Percentiles rank a stretch among this genome's conserved stretches.
Evolutionary conservation across 768 basidiomycete genomes (phyloP).

Genomic region (Russula ochroleuca): DNA sequence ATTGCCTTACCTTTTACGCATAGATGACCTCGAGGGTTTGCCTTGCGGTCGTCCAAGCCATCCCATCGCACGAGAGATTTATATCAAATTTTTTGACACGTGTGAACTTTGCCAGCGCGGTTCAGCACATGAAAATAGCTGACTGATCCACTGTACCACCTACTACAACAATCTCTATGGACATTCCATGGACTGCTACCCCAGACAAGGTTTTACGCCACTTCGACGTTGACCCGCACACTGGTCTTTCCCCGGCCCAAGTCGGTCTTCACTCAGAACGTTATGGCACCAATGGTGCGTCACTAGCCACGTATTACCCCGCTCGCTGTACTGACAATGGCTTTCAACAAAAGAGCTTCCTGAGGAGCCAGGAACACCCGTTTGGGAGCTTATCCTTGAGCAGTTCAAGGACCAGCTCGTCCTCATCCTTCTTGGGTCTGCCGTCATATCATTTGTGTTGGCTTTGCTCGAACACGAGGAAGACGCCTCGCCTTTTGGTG

Average conservation of each 20-base stretch:
- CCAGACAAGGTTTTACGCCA: slow-evolving; percentile 7
- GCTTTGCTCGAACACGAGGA: slow-evolving; percentile 80
- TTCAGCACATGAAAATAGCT: background rate
- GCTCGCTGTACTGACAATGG: background rate
- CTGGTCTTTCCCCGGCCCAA: slow-evolving; percentile 13
- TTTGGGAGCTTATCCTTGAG: slow-evolving; percentile 94
- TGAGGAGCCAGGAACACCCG: slow-evolving; percentile 83
- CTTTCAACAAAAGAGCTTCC: slow-evolving; percentile 62
- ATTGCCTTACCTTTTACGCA: background rate
- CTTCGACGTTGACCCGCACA: background rate
- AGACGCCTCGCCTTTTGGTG: slow-evolving; percentile 63
- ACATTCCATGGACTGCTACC: slow-evolving; percentile 17
- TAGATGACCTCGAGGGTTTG: background rate
- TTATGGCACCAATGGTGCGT: slow-evolving; percentile 23
- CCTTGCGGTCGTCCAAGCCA: background rate
- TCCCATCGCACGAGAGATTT: background rate
- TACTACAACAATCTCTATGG: slow-evolving; percentile 6
- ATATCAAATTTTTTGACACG: background rate
- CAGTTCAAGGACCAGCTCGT: slow-evolving; percentile 99
- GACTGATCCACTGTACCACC: background rate
- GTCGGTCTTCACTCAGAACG: slow-evolving; percentile 18
- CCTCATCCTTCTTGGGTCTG: slow-evolving; percentile 91
- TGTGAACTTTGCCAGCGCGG: background rate
- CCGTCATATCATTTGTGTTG: slow-evolving; percentile 87
- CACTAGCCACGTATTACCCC: background rate